A percentile compares a stretch with the other conserved stretches of the same genome.
Evolutionary conservation across 2,329 filamentous ascomycete genomes (phyloP).

Genomic region (Aspergillus ibericus): DNA sequence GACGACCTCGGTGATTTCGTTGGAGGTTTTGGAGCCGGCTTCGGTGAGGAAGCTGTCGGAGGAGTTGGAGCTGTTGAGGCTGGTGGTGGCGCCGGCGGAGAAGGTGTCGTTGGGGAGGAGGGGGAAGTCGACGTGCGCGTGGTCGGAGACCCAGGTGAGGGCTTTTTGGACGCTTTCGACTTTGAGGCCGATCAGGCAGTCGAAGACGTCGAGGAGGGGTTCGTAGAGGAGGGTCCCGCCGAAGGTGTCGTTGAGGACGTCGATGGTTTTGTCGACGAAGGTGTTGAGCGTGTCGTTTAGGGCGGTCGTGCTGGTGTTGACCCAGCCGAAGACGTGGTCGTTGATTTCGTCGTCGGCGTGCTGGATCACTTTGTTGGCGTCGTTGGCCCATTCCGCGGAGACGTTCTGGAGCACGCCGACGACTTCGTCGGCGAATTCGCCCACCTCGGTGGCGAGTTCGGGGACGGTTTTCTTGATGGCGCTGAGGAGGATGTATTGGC

Average conservation of each 20-base stretch:
- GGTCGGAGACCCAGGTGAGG: slow-evolving; percentile 87
- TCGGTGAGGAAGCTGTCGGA: slow-evolving; percentile 71
- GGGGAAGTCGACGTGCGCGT: slow-evolving; percentile 82
- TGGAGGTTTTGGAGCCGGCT: slow-evolving; percentile 69
- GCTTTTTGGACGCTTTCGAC: slow-evolving; percentile 80
- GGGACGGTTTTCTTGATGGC: slow-evolving; percentile 75
- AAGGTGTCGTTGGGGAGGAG: slow-evolving; percentile 77
- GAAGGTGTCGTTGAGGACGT: slow-evolving; percentile 73
- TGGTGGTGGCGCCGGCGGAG: slow-evolving; percentile 69
- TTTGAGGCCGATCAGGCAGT: slow-evolving; percentile 87
- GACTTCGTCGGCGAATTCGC: slow-evolving; percentile 75
- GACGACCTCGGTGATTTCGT: slow-evolving; percentile 79
- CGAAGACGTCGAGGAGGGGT: slow-evolving; percentile 75
- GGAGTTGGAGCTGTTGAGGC: slow-evolving; percentile 54
- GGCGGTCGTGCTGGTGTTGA: slow-evolving; percentile 76
- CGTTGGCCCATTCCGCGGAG: slow-evolving; percentile 72
- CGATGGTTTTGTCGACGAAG: slow-evolving; percentile 76
- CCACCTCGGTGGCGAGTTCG: slow-evolving; percentile 70
- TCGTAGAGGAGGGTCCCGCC: slow-evolving; percentile 77
- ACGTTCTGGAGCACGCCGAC: slow-evolving; percentile 70
- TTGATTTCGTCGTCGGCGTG: slow-evolving; percentile 73
- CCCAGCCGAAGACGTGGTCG: slow-evolving; percentile 79
- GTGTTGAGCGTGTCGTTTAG: slow-evolving; percentile 82
- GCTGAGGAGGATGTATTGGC: slow-evolving; percentile 75
- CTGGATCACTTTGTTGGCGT: slow-evolving; percentile 71